These are phyloP conservation scores for Colletotrichum cordylinicola DNA, from an alignment of 2,329 filamentous ascomycete species.

Conservation along the genomic window DNA sequence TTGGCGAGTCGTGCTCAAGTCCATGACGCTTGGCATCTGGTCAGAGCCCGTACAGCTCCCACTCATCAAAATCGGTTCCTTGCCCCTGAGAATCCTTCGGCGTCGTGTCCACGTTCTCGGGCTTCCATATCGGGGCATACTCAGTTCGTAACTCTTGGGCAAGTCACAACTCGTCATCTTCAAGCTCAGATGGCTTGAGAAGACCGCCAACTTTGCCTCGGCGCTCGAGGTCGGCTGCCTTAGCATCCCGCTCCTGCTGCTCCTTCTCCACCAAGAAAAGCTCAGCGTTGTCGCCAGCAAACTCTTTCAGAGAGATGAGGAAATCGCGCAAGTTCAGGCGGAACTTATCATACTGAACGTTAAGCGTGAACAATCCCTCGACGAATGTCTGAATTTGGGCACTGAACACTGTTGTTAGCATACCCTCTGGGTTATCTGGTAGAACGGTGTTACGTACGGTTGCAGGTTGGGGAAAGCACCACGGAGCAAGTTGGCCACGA, in stretches of 20 bases:
- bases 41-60: slow-evolving; percentile 70
- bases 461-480: slow-evolving; percentile 95
- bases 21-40: slow-evolving; percentile 22
- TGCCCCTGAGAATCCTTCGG: slow-evolving; percentile 29
- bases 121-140: slow-evolving; percentile 49
- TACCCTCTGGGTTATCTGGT: background rate
- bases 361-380: slow-evolving; percentile 84
- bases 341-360: slow-evolving; percentile 91
- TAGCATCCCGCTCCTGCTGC: slow-evolving; percentile 84
- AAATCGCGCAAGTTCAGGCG: slow-evolving; percentile 96
- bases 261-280: slow-evolving; percentile 95
- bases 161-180: slow-evolving; percentile 91
- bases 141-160: slow-evolving; percentile 70
- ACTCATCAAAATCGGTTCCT: slow-evolving; percentile 59
- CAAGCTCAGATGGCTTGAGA: slow-evolving; percentile 96
- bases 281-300: slow-evolving; percentile 93
- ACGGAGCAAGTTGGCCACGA: slow-evolving; percentile 82
- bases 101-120: slow-evolving; percentile 28
- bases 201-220: slow-evolving; percentile 94
- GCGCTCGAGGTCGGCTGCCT: slow-evolving; percentile 87
- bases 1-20: slow-evolving; percentile 19
- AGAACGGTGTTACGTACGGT: slow-evolving; percentile 64
- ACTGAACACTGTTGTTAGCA: slow-evolving; percentile 53
- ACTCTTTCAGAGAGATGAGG: slow-evolving; percentile 96
- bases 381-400: slow-evolving; percentile 91